Conservation (phyloP, 495 filamentous ascomycete species). For the Penicillium longicatenatum region DNA sequence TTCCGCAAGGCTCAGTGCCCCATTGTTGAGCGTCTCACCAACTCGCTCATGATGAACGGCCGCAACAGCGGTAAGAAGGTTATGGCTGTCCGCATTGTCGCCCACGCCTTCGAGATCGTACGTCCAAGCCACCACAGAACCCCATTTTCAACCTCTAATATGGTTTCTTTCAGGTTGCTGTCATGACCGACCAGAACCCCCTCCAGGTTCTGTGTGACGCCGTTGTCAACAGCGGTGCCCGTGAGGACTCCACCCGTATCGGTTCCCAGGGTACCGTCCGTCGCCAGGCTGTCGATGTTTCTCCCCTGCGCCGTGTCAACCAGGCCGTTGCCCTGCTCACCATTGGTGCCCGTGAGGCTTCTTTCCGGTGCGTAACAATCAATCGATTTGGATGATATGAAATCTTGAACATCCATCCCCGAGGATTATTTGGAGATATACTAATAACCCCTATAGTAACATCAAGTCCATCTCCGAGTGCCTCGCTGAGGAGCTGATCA, state of each 20-base stretch:
- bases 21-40: slow-evolving; percentile 99
- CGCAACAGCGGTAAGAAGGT: slow-evolving; percentile 99
- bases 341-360: slow-evolving; percentile 85
- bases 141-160: not conserved
- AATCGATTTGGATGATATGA: slow-evolving; percentile 45
- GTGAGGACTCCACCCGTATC: slow-evolving; percentile 99
- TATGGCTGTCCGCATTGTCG: slow-evolving; percentile 98
- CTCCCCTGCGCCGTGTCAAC: slow-evolving; percentile 98
- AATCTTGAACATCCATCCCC: not conserved
- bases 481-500: slow-evolving; percentile 98
- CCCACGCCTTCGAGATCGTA: slow-evolving; percentile 99
- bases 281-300: slow-evolving; percentile 98
- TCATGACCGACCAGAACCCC: slow-evolving; percentile 99
- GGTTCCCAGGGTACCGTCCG: slow-evolving; percentile 98
- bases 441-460: slow-evolving; percentile 1
- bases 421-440: not conserved
- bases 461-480: slow-evolving; percentile 14
- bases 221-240: slow-evolving; percentile 99
- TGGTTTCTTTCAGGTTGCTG: slow-evolving; percentile 74
- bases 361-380: slow-evolving; percentile 63
- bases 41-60: slow-evolving; percentile 99
- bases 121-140: slow-evolving; percentile 38
- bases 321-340: slow-evolving; percentile 72
- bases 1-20: slow-evolving; percentile 99
- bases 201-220: slow-evolving; percentile 99